These are phyloP conservation scores for Tolypocladium ovalisporum DNA, from an alignment of 2,329 filamentous ascomycete species.

Conservation along the genomic window DNA sequence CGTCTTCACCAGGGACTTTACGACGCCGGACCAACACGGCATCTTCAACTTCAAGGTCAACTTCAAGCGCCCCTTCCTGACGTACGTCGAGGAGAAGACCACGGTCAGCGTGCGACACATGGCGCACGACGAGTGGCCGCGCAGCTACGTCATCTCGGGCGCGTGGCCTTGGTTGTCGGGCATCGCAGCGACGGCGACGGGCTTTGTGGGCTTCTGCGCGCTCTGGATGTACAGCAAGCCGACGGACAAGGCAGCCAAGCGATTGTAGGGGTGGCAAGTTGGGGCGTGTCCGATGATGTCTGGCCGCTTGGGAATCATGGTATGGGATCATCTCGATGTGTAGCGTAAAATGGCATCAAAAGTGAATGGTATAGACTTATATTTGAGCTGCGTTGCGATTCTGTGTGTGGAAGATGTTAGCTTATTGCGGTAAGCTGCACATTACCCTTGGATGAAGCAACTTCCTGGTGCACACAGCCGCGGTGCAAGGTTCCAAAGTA, in stretches of 20 bases:
- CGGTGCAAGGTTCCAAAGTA: too few species aligned
- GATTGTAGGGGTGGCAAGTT: conserved; percentile 13
- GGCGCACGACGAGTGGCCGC: conserved; percentile 92
- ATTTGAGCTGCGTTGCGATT: too few species aligned
- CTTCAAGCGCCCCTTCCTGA: conserved; percentile 92
- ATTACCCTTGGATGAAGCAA: too few species aligned
- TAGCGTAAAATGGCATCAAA: neutral
- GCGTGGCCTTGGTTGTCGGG: conserved; percentile 94
- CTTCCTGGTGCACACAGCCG: too few species aligned
- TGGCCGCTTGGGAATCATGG: neutral
- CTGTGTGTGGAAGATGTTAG: too few species aligned
- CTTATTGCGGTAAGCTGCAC: too few species aligned
- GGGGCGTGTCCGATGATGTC: neutral
- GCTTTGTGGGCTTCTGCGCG: conserved; percentile 75
- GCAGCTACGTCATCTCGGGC: conserved; percentile 79
- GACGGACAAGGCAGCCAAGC: conserved; percentile 14
- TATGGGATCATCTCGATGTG: neutral
- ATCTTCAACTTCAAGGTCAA: conserved; percentile 98
- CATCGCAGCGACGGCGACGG: conserved; percentile 70
- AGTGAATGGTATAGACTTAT: neutral
- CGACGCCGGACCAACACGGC: conserved; percentile 88
- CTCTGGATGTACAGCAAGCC: conserved; percentile 72
- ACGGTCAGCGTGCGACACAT: conserved; percentile 94
- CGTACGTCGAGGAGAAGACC: conserved; percentile 82
- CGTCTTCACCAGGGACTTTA: conserved; percentile 66